Percentiles rank a stretch among this genome's conserved stretches.
Conservation (phyloP, 1,284 basidiomycete genomes). For the Austroboletus novae-zelandiae region DNA sequence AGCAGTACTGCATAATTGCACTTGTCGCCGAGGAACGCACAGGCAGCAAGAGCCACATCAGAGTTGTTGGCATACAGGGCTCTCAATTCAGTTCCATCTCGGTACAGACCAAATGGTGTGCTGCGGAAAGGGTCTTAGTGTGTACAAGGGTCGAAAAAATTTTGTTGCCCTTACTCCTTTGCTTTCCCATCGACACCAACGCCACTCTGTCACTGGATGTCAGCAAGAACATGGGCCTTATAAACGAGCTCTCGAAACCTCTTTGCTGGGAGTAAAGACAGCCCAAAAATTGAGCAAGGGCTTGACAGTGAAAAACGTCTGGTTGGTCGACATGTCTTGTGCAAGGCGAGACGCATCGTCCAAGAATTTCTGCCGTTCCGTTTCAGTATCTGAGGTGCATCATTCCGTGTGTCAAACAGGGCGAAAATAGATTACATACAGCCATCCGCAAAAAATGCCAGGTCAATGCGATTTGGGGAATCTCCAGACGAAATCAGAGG, state of each 20-base stretch:
- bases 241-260: slow-evolving; percentile 40
- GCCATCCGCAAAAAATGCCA: slow-evolving; percentile 82
- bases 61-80: slow-evolving; percentile 73
- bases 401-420: neutral
- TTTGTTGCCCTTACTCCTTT: slow-evolving; percentile 52
- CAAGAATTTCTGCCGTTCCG: slow-evolving; percentile 67
- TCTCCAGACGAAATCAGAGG: slow-evolving; percentile 63
- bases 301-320: slow-evolving; percentile 75
- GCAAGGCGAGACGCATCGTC: slow-evolving; percentile 67
- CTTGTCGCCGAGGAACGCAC: slow-evolving; percentile 56
- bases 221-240: neutral
- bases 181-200: slow-evolving; percentile 69
- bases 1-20: slow-evolving; percentile 81
- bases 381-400: slow-evolving; percentile 48
- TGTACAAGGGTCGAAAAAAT: neutral
- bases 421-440: slow-evolving; percentile 49
- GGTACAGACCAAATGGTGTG: slow-evolving; percentile 76
- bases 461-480: slow-evolving; percentile 64
- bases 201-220: slow-evolving; percentile 54
- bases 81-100: slow-evolving; percentile 76
- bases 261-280: slow-evolving; percentile 71
- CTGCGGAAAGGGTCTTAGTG: slow-evolving; percentile 35
- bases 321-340: slow-evolving; percentile 66
- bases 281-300: slow-evolving; percentile 83
- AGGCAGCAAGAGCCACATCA: slow-evolving; percentile 67